Base-by-base conservation (phyloP, 2,329 filamentous ascomycete genomes). In the Claviceps monticola region DNA sequence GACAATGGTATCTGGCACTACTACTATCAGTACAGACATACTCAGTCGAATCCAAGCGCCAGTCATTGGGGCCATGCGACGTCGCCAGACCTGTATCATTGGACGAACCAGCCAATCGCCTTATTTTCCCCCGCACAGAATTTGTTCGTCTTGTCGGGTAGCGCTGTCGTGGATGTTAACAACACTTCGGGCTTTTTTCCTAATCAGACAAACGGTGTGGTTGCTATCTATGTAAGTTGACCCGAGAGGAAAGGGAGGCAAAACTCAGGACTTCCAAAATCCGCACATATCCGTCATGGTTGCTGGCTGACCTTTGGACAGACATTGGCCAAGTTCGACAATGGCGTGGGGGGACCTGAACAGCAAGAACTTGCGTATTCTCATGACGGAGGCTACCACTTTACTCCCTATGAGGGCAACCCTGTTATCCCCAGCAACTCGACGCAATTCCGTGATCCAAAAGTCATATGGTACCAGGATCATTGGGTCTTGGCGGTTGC, bases 11-110 rank as follows among this genome's bases (percentile, higher is more conserved):
- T 70, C 0, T 84, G 76, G 63, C 82, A 84, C 60, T 57, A 83
- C 2, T 84, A 84, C 64, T 85, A 84, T 58, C 81, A 84, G 60
- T 80, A 72, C 68, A 65, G 65, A 29, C 64, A 63, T 2, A 62
- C 57, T 0, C 71, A 60, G 2, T 63, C 66, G 6, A 70, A 75
- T 1, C 75, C 63, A 68, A 78, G 78, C 1, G 79, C 81, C 54
- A 74, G 82, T 58, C 79, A 83, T 58, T 84, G 81, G 82, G 81
- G 82, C 11, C 81, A 84, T 58, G 80, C 80, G 2, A 83, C 80
- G 1, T 79, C 74, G 39, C 59, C 65, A 16, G 80, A 85, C 57
- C 66, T 84, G 1, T 83, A 80, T 58, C 74, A 76, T 53, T 86
- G 81, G 82, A 68, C 68, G 1, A 83, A 84, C 56, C 79, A 84